Percentiles rank a stretch among this genome's conserved stretches.
phyloP scores from a whole-genome alignment of 352 stramenopile genomes.

The Globisporangium barbulae region DNA sequence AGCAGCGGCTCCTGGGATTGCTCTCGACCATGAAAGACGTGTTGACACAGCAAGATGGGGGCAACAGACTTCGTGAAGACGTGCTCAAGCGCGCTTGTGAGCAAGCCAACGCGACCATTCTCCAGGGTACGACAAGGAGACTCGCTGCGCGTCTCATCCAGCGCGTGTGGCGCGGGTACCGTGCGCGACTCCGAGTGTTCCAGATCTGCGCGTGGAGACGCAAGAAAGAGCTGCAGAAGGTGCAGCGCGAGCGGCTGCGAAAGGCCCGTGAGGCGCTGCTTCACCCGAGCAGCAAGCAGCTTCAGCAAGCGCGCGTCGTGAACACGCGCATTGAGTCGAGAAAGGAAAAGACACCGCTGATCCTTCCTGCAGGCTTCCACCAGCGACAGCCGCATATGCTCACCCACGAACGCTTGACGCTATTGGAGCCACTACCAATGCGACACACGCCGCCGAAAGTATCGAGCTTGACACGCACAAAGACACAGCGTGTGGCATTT shows the following conservation, averaged over 20 bases:
- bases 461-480: conserved; percentile 28
- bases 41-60: conserved; percentile 18
- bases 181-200: conserved; percentile 25
- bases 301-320: conserved; percentile 12
- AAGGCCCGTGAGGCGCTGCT: conserved; percentile 33
- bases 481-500: conserved; percentile 41
- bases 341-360: conserved; percentile 29
- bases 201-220: conserved; percentile 24
- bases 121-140: conserved; percentile 20
- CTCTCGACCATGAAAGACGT: conserved; percentile 18
- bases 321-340: conserved; percentile 28
- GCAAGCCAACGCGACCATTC: conserved; percentile 7
- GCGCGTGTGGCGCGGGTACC: conserved; percentile 54
- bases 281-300: conserved; percentile 19
- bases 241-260: conserved; percentile 32
- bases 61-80: conserved; percentile 8
- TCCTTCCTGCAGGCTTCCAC: conserved; percentile 10
- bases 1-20: conserved; percentile 24
- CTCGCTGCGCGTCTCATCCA: conserved; percentile 39
- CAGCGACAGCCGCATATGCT: conserved; percentile 4
- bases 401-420: conserved; percentile 18
- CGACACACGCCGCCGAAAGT: conserved; percentile 26
- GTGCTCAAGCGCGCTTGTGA: conserved; percentile 4
- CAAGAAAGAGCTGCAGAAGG: conserved; percentile 20
- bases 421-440: conserved; percentile 38